These are phyloP conservation scores for Saccharomycopsis schoenii DNA, from an alignment of 805 yeast genomes.

Conservation along the genomic window DNA sequence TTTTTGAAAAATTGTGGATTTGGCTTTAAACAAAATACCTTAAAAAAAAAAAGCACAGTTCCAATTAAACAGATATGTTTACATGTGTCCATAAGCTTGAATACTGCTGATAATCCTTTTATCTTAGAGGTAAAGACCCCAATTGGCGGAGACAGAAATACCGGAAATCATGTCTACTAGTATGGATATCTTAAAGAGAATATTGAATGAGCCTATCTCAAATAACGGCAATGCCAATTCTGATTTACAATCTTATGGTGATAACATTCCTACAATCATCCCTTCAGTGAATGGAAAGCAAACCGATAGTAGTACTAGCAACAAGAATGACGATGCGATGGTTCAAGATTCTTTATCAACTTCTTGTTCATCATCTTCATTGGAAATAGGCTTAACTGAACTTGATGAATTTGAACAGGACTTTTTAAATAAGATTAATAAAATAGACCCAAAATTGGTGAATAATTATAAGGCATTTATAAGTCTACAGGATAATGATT, in stretches of 20 bases:
- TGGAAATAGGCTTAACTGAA: neutral
- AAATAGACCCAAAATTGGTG: neutral
- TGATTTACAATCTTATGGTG: neutral
- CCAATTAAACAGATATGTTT: too few species aligned
- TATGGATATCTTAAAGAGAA: neutral
- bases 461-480: neutral
- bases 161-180: neutral
- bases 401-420: slow-evolving; percentile 3
- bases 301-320: neutral
- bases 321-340: neutral
- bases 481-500: neutral
- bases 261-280: neutral
- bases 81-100: too few species aligned
- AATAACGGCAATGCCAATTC: neutral
- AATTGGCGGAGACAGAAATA: neutral
- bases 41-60: too few species aligned
- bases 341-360: neutral
- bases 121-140: too few species aligned
- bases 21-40: too few species aligned
- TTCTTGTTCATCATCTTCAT: neutral
- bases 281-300: neutral
- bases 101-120: too few species aligned
- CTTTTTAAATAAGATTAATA: neutral
- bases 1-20: too few species aligned
- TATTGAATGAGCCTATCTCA: neutral